Evolutionary conservation across 768 basidiomycete species (phyloP).

Genomic region (Pleurotus tuber-regium): DNA sequence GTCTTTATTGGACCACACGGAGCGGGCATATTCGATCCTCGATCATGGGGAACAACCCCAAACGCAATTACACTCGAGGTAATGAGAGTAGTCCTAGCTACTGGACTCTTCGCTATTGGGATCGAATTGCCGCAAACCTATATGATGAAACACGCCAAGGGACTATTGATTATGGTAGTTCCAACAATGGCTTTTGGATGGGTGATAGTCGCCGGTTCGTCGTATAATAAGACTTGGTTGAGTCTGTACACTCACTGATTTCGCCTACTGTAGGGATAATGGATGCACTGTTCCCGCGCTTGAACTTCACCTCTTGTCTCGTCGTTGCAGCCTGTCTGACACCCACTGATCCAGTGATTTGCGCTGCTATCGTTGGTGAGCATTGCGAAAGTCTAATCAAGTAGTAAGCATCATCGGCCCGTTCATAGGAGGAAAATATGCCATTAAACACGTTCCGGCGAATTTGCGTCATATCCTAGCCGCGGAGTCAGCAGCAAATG

Average conservation of each 20-base stretch:
- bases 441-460: conserved; percentile 63
- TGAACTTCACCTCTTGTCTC: conserved; percentile 73
- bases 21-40: conserved; percentile 71
- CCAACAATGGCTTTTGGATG: conserved; percentile 87
- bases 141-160: conserved; percentile 74
- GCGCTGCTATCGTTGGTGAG: conserved; percentile 75
- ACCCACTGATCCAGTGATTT: conserved; percentile 93
- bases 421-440: conserved; percentile 62
- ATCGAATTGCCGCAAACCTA: conserved; percentile 89
- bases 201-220: conserved; percentile 68
- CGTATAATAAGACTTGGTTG: not conserved
- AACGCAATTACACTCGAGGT: conserved; percentile 80
- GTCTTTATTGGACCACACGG: conserved; percentile 38
- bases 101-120: conserved; percentile 92
- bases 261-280: conserved; percentile 55
- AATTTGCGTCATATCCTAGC: conserved; percentile 80
- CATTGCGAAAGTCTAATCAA: conserved; percentile 2
- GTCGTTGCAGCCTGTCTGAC: conserved; percentile 89
- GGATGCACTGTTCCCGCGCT: conserved; percentile 64
- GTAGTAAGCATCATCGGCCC: not conserved
- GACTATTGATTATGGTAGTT: conserved; percentile 66
- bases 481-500: conserved; percentile 93
- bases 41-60: conserved; percentile 57
- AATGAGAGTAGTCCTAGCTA: conserved; percentile 85
- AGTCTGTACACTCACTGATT: not conserved